phyloP scores from a whole-genome alignment of 1,139 yeast species.

The Saccharomyces uvarum region DNA sequence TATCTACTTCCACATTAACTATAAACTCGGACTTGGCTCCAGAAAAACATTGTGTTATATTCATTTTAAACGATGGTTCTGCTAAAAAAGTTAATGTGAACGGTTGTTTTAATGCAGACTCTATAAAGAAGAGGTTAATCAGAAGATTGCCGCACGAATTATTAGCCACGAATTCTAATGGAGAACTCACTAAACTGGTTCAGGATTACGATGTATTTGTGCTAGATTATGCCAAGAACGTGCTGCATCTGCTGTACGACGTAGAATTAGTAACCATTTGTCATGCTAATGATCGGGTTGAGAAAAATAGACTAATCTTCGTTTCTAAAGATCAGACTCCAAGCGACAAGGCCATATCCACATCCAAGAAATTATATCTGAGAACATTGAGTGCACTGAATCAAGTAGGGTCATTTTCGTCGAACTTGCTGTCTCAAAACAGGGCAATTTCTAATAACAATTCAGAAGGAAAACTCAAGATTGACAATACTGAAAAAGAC shows the following conservation, averaged over 20 bases:
- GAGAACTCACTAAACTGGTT: conserved; percentile 33
- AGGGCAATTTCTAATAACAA: conserved; percentile 1
- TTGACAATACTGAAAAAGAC: conserved; percentile 16
- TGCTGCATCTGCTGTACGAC: conserved; percentile 54
- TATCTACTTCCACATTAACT: conserved; percentile 13
- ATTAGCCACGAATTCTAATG: conserved; percentile 28
- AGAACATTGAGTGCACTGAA: conserved; percentile 22
- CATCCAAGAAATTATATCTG: conserved; percentile 42
- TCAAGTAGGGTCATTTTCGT: conserved; percentile 9
- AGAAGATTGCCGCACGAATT: conserved; percentile 44
- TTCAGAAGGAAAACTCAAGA: background rate
- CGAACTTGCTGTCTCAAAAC: background rate
- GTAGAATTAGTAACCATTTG: conserved; percentile 78
- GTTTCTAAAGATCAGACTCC: conserved; percentile 62
- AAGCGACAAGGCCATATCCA: conserved; percentile 56
- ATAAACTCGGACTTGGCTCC: conserved; percentile 30
- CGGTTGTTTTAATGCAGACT: conserved; percentile 75
- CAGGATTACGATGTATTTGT: conserved; percentile 47
- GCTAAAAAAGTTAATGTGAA: conserved; percentile 63
- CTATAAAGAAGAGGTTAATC: conserved; percentile 65
- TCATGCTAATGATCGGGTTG: conserved; percentile 63
- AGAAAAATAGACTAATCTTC: conserved; percentile 65
- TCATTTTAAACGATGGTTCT: conserved; percentile 73
- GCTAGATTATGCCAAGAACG: conserved; percentile 38
- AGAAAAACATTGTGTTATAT: conserved; percentile 46